Evolutionary conservation across 106 monocot species (phyloP), one percentile per base, ranked within the genome.

Genomic region (Allium sativum): DNA sequence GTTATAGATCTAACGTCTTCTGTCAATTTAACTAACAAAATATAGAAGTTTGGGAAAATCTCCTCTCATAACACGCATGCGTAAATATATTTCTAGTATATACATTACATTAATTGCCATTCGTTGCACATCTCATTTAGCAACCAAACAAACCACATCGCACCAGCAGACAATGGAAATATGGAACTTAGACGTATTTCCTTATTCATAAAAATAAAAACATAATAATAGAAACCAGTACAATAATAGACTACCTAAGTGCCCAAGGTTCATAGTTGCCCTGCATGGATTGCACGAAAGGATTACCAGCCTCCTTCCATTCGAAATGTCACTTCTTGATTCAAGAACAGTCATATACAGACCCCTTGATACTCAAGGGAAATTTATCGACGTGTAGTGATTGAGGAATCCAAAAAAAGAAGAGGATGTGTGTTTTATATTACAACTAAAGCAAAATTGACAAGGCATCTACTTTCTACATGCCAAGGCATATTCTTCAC

Each of bases 211-310:
- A 50, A 50, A 50, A 7, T 7, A 50, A 50, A 50, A 50, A 31
- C 50, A 7, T 12, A 50, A 50, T 11, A 50, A 56, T 11, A 18
- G 8, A 8, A 56, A 10, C 41, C 2, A 15, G 10, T 44, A 18
- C 59, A 43, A 41, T 17, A 10, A 44, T 15, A 60, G 44, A 44
- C 9, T 2, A 16, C 42, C 17, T 2, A 60, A 44, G 17, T 60
- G 60, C 60, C 60, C 43, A 60, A 60, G 60, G n/a, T 60, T 60
- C 44, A 16, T 44, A 16, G 60, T 60, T 60, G 60, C 60, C 60
- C 60, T 60, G 44, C 44, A 10, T 60, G 17, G 18, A 17, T 7
- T 14, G 15, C n/a, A 14, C 11, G 44, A 44, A 60, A 40, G 42
- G 44, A 60, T 17, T 44, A 17, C 44, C 60, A 16, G 40, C 8